Base-by-base conservation (phyloP, 2,329 filamentous ascomycete genomes). In the Botryotinia calthae region DNA sequence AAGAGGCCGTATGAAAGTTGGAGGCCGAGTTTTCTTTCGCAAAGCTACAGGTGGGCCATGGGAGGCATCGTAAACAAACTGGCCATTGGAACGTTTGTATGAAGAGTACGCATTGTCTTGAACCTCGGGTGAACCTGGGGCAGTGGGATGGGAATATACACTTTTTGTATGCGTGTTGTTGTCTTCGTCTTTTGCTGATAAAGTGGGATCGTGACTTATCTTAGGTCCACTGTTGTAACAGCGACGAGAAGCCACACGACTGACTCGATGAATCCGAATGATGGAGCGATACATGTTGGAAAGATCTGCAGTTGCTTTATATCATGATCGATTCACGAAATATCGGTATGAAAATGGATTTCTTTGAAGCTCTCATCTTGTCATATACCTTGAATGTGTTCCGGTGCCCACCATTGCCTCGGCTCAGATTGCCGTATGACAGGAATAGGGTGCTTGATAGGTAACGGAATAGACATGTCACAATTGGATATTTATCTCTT, bases 191-290 rank as follows among this genome's bases (percentile, higher is more conserved):
- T 68, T 44, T 59, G 51, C 16, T 34, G 48, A 37, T 34, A 58
- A n/a, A 59, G 48, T 31, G n/a, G 66, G 28, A 20, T 25, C 51
- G n/a, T 40, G 64, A 28, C 37, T 34, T 62, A n/a, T 46, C 67
- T 70, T 42, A 61, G 40, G 22, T 25, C 20, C 34, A 58, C 22
- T 64, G 20, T 37, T 71, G 40, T 66, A 71, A n/a, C 18, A 37
- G 37, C 70, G 70, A 56, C 70, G 70, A 54, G 44, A n/a, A 37
- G 46, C 22, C 28, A 56, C 28, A 66, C 37, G 70, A 44, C 34
- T 34, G 34, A 66, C 4, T 28, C 46, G 48, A 22, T 66, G 70
- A 5, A 58, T 20, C 4, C 37, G 61, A 28, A 65, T 28, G 44
- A 70, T 62, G 14, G 67, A 61, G 37, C 67, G 40, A 70, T 70